Evolutionary conservation across 78 protist genomes (phyloP), one percentile per base, ranked within the genome.

Genomic region (Trichosphaerium sp.): DNA sequence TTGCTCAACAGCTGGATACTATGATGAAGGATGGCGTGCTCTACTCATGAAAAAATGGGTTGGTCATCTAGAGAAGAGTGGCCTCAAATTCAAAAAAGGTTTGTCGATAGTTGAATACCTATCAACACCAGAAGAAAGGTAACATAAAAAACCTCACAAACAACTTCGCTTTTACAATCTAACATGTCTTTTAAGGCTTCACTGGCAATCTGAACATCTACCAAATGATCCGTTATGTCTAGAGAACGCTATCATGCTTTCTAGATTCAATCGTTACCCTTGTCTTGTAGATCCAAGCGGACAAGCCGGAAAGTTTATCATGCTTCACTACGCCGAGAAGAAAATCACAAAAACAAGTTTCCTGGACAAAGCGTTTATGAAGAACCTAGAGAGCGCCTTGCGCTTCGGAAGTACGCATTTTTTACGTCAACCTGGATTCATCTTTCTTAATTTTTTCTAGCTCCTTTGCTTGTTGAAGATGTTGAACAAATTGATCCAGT

Each of bases 281-380:
- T 88, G 95, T 48, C 79, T 96, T 23, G 78, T 97, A 74, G 99
- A 97, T 80, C 99, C 99, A 37, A 62, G 90, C 14, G 97, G 97
- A 51, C 96, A 92, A 62, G 98, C 97, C 1, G 47, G 62, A 38
- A 71, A 40, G 38, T 94, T 92, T 72, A 38, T 96, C 28, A 67
- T 82, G 88, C 35, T 43, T 37, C 80, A 82, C 55, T 64, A 73
- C 55, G 55, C 29, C 32, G 87, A 70, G 54, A 25, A 39, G 58
- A 85, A 89, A 60, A 65, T 60, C 35, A 78, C 12, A 35, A 76
- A 74, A 69, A 91, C 92, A 6, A 51, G 75, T 41, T 85, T 88
- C 89, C 70, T 88, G 43, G 95, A 93, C 51, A 7, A 58, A 25
- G 65, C 80, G 29, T 90, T 88, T 69, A 71, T 84, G 86, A 89